phyloP scores from a whole-genome alignment of 1,284 basidiomycete species.

The Leccinum proliferum region DNA sequence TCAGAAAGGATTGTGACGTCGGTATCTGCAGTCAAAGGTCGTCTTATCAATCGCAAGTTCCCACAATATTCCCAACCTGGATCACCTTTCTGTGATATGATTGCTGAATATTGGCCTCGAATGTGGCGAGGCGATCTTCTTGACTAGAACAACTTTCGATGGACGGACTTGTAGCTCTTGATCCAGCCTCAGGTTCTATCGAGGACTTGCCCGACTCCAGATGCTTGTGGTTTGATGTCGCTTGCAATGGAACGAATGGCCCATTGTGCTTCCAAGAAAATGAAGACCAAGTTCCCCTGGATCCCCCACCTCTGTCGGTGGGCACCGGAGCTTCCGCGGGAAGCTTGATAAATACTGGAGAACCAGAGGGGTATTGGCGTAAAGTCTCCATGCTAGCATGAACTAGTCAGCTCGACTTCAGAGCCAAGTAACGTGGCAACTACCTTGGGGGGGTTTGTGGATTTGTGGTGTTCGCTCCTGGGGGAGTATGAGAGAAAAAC shows the following conservation, averaged over 20 bases:
- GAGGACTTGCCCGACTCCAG: neutral
- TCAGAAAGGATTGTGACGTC: neutral
- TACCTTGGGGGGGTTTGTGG: neutral
- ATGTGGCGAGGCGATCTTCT: neutral
- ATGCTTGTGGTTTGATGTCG: slow-evolving; percentile 18
- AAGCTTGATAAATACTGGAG: neutral
- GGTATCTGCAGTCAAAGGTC: neutral
- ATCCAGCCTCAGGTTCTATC: neutral
- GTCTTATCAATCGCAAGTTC: neutral
- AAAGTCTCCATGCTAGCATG: neutral
- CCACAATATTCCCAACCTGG: neutral
- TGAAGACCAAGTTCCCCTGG: neutral
- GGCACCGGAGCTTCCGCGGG: neutral
- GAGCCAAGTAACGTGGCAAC: neutral
- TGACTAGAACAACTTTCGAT: neutral
- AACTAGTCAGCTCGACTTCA: neutral
- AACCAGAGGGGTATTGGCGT: neutral
- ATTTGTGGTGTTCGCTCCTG: neutral
- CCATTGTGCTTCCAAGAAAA: neutral
- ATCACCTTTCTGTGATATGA: neutral
- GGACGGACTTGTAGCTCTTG: neutral
- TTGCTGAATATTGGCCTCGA: neutral
- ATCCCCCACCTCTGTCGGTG: neutral
- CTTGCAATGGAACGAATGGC: neutral
- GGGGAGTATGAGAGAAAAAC: neutral